Evolutionary conservation across 805 yeast species (phyloP), one percentile per base, ranked within the genome.

Genomic region (Candida sithepensis): DNA sequence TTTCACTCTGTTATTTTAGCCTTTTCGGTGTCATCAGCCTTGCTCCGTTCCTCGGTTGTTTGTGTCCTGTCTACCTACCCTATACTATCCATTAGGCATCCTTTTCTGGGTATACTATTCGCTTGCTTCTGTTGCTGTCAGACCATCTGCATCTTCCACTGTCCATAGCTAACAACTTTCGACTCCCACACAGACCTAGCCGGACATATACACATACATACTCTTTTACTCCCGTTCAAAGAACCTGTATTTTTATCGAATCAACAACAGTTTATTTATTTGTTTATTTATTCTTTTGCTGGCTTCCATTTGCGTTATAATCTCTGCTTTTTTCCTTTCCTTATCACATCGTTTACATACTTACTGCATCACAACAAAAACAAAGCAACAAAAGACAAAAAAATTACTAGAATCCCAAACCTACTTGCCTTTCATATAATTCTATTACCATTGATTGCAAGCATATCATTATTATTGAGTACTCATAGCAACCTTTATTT

Each of bases 211-310:
- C 28, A 39, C 16, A 39, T 13, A 22, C 41, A 39, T 19, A 39
- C 19, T 20, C 12, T 12, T 16, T 9, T 22, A 14, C 18, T 22
- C 7, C 28, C n/a, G 26, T 23, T 22, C 30, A 10, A 14, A 22
- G 19, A 24, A 21, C 40, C 14, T 39, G 41, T 39, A 39, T 19
- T 39, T 39, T 39, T 39, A 39, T 39, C 23, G 18, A 39, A 22
- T 39, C 28, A 3, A 22, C 28, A 12, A 5, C 16, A 5, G 34
- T 30, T 30, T 30, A 30, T 30, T 34, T 34, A 18, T n/a, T n/a
- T 21, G 7, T 34, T 34, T 4, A 16, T 34, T 5, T 12, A 34
- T 6, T 24, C 28, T 10, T 24, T 10, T 10, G 28, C 18, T 13
- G 38, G 7, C 10, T n/a, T 30, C 34, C 30, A 26, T 12, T 26